Evolutionary conservation across 192 early-diverging fungal species (phyloP), one percentile per base, ranked within the genome.

Genomic region (Globomyces pollinis-pini): DNA sequence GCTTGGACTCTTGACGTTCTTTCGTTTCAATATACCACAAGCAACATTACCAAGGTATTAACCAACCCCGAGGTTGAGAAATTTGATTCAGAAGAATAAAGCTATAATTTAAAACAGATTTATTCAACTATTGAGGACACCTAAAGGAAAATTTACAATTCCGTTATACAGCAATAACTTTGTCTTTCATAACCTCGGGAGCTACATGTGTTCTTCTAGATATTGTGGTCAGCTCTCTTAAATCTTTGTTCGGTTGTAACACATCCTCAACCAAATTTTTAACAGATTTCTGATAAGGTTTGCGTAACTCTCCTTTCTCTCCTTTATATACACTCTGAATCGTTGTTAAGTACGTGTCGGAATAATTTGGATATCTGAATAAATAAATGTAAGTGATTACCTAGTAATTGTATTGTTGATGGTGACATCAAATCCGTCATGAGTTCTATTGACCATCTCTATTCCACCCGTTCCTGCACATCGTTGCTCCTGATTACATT

Each of bases 151-250:
- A n/a, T n/a, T n/a, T n/a, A n/a, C n/a, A n/a, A n/a, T n/a, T n/a
- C n/a, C n/a, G n/a, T n/a, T n/a, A n/a, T n/a, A n/a, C n/a, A n/a
- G n/a, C n/a, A n/a, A n/a, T n/a, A n/a, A 55, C 29, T 55, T 39
- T 55, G 7, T 34, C 52, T 38, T 57, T 57, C 55, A 57, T 57
- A 8, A 57, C 38, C 39, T 57, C 55, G 9, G 55, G 55, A n/a
- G 55, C 28, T 2, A 57, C 55, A 41, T 15, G 39, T 3, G 55
- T 44, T 21, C 55, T 7, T 18, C 55, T 23, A 30, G 28, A 29
- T 12, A 31, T 23, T 8, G 55, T 57, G 6, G 55, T 39, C 11
- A 57, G 7, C 32, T 57, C 55, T 39, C 55, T 36, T 20, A 57
- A 39, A 24, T 33, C 36, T 16, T 57, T 57, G 28, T 57, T 34